Conservation (phyloP, 169 alveolate genomes). For the Nephromyces sp. region DNA sequence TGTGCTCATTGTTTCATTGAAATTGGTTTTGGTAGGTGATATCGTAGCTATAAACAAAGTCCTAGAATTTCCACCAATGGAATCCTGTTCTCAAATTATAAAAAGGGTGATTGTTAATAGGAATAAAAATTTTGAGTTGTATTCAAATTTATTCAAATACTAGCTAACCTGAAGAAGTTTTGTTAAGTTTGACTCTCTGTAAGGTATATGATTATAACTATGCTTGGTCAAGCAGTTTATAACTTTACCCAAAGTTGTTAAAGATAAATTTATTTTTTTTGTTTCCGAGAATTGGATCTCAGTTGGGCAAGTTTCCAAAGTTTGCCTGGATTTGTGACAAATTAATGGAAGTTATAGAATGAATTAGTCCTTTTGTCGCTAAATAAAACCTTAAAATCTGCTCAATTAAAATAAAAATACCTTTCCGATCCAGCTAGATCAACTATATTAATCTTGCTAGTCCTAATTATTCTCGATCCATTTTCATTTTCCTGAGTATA, state of each 20-base stretch:
- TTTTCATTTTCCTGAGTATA: background rate
- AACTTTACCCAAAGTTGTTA: slow-evolving; percentile 83
- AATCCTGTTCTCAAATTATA: slow-evolving; percentile 44
- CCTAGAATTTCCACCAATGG: slow-evolving; percentile 81
- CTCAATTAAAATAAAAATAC: no score
- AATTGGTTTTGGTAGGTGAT: slow-evolving; percentile 82
- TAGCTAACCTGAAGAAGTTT: slow-evolving; percentile 55
- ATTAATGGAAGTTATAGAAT: no score
- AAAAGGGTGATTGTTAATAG: background rate
- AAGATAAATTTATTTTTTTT: slow-evolving; percentile 79
- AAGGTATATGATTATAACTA: slow-evolving; percentile 74
- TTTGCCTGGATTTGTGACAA: no score
- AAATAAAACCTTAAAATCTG: no score
- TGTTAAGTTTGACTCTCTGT: slow-evolving; percentile 85
- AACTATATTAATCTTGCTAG: slow-evolving; percentile 79
- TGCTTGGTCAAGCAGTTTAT: slow-evolving; percentile 78
- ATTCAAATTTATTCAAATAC: background rate
- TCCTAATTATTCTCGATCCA: slow-evolving; percentile 33
- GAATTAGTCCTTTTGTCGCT: no score
- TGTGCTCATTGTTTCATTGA: slow-evolving; percentile 82
- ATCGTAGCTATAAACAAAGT: slow-evolving; percentile 84
- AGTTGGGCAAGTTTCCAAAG: no score
- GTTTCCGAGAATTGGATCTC: slow-evolving; percentile 83
- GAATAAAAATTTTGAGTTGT: background rate
- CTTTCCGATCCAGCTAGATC: slow-evolving; percentile 85